Base-by-base conservation (phyloP, 2,329 filamentous ascomycete genomes). In the Talaromyces sp. region DNA sequence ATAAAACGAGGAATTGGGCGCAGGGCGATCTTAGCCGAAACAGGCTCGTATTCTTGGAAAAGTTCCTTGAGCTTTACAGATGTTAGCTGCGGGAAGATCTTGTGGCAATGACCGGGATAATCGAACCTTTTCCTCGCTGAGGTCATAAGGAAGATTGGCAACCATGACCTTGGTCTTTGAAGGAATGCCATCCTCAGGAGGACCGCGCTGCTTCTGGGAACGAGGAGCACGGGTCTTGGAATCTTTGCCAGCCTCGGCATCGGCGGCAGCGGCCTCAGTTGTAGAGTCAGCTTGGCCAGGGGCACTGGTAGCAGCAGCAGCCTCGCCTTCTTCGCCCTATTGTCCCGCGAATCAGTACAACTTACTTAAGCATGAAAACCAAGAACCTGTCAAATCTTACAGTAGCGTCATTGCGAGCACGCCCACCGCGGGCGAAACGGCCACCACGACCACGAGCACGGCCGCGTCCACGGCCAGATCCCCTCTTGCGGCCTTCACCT, bases 131-230 rank as follows among this genome's bases (percentile, higher is more conserved):
- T 97, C 92, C 83, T 99, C 94, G 71, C 89, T 93, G 77, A 97
- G 85, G 81, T 99, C 93, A 75, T 99, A 99, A 57, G 94, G 94
- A 65, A 99, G 87, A 84, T 99, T 99, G 74, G 94, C 94, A 73
- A 99, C 94, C 94, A 99, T 99, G 80, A 99, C 91, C 89, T 99
- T 99, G 79, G 90, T 97, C 88, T 97, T 97, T 79, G 93, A 97
- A 67, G 94, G 89, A 73, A 99, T 91, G 69, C 94, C 94, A 76
- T 99, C 93, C 78, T 96, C 93, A 63, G 94, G 94, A 66, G 94
- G 94, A 65, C 94, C 94, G 77, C 94, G 92, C 86, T 97, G 86
- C 81, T 86, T 87, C 76, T 84, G 85, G 69, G 83, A 80, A 70
- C 82, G 82, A 46, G 60, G 32, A 63, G 76, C 80, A 68, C 77